Evolutionary conservation across 495 filamentous ascomycete species (phyloP), one percentile per base, ranked within the genome.

Genomic region (Talaromyces liani): DNA sequence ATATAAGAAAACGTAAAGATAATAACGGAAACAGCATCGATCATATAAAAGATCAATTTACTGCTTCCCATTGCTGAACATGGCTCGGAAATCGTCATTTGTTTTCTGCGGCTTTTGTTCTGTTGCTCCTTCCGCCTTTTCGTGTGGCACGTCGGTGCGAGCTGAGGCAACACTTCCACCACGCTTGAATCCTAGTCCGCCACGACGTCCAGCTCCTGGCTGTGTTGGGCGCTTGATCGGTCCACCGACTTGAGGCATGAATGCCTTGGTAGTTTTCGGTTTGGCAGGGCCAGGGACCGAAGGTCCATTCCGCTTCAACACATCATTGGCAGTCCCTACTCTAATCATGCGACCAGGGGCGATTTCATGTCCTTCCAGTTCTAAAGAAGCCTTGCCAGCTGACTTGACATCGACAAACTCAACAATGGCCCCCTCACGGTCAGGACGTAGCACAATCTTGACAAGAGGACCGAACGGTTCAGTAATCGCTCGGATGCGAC

Each of bases 11-110:
- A 41, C 36, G 5, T 41, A 41, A 41, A 4, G 36, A 14, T 41
- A 16, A 41, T 41, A 41, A 16, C 3, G 36, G 4, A n/a, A 41
- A 14, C 12, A 41, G 36, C 0, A 53, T 53, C 20, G 16, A 12
- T 60, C 6, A 14, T 25, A 24, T 47, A 9, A 33, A 49, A 49
- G 10, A 47, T 3, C 29, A 47, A 39, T 27, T 6, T 41, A 77
- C 65, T 73, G 70, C 67, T 61, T 59, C 54, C 66, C 71, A 66
- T 69, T 75, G 64, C 69, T 66, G 68, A 93, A 86, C 86, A 96
- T 84, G 41, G 83, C 85, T 69, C 87, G 90, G 75, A 96, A 96
- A 77, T 96, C 92, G 58, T 88, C 88, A 77, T 97, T 96, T 71
- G 83, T 92, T 82, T 92, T 93, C 62, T 73, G 80, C 59, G 70